phyloP scores from a whole-genome alignment of 768 basidiomycete genomes.

The Naematelia encephala region DNA sequence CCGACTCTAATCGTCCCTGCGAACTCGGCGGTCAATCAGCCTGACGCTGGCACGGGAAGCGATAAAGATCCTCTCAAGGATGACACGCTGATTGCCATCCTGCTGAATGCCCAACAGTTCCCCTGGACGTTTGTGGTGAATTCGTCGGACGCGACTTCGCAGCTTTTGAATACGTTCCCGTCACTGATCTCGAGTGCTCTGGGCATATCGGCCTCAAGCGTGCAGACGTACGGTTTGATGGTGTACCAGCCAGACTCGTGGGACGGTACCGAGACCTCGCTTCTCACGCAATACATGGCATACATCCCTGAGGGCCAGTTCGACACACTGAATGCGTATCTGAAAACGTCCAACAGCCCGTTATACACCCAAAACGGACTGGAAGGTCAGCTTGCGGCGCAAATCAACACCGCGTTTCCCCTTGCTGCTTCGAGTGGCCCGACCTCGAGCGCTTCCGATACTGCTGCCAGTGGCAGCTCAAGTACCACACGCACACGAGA shows the following conservation, averaged over 20 bases:
- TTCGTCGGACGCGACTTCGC: conserved; percentile 61
- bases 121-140: conserved; percentile 53
- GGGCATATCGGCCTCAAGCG: conserved; percentile 51
- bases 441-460: conserved; percentile 22
- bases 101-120: conserved; percentile 40
- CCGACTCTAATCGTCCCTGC: conserved; percentile 49
- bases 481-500: conserved; percentile 61
- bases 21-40: conserved; percentile 39
- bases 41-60: conserved; percentile 26
- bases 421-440: conserved; percentile 50
- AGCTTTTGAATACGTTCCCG: conserved; percentile 75
- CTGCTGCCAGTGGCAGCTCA: conserved; percentile 6
- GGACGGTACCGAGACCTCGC: conserved; percentile 55
- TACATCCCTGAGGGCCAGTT: conserved; percentile 64
- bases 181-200: conserved; percentile 56
- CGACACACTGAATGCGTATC: conserved; percentile 61
- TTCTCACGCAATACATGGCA: conserved; percentile 69
- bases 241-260: conserved; percentile 67
- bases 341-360: conserved; percentile 60
- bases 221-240: conserved; percentile 61
- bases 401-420: conserved; percentile 66
- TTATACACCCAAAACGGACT: conserved; percentile 65
- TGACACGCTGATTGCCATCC: conserved; percentile 40
- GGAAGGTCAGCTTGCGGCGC: conserved; percentile 60
- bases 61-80: conserved; percentile 34